phyloP scores from a whole-genome alignment of 805 yeast species.

The Barnettozyma vustinii region DNA sequence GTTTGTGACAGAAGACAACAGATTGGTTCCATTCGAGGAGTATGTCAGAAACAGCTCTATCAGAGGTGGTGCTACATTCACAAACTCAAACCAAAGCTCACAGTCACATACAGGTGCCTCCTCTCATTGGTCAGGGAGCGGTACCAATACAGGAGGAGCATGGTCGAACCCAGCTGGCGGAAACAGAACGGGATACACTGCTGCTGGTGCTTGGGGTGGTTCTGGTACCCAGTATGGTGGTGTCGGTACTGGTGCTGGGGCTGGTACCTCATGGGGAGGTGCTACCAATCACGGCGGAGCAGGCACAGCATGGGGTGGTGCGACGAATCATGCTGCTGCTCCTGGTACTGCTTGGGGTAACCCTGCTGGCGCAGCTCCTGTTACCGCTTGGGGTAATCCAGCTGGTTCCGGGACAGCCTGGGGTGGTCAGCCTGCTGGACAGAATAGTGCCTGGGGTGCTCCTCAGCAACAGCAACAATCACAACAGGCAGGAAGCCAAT shows the following conservation, averaged over 20 bases:
- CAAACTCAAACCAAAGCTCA: slow-evolving; percentile 7
- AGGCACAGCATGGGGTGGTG: slow-evolving; percentile 39
- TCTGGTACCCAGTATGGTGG: slow-evolving; percentile 27
- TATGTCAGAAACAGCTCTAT: slow-evolving; percentile 49
- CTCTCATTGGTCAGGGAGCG: slow-evolving; percentile 27
- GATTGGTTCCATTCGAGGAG: slow-evolving; percentile 71
- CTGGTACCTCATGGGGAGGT: slow-evolving; percentile 41
- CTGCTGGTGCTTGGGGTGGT: slow-evolving; percentile 38
- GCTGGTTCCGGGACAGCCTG: too few relatives aligned
- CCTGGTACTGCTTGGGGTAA: slow-evolving; percentile 38
- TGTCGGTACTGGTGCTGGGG: slow-evolving; percentile 39
- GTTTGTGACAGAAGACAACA: slow-evolving; percentile 64
- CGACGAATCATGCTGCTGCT: slow-evolving; percentile 41
- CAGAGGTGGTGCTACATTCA: slow-evolving; percentile 14
- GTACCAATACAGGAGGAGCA: slow-evolving; percentile 28
- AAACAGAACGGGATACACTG: slow-evolving; percentile 38
- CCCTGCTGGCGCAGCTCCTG: slow-evolving; percentile 30
- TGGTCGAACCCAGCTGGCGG: slow-evolving; percentile 31
- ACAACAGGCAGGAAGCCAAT: slow-evolving; percentile 21
- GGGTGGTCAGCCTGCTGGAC: slow-evolving; percentile 20
- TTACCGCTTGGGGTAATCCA: slow-evolving; percentile 36
- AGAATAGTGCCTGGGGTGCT: slow-evolving; percentile 37
- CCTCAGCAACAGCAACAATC: slow-evolving; percentile 1
- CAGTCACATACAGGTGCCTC: slow-evolving; percentile 24
- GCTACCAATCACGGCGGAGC: slow-evolving; percentile 37